These are phyloP conservation scores for Gloeostereum incarnatum DNA, from an alignment of 768 basidiomycete species.

Conservation along the genomic window DNA sequence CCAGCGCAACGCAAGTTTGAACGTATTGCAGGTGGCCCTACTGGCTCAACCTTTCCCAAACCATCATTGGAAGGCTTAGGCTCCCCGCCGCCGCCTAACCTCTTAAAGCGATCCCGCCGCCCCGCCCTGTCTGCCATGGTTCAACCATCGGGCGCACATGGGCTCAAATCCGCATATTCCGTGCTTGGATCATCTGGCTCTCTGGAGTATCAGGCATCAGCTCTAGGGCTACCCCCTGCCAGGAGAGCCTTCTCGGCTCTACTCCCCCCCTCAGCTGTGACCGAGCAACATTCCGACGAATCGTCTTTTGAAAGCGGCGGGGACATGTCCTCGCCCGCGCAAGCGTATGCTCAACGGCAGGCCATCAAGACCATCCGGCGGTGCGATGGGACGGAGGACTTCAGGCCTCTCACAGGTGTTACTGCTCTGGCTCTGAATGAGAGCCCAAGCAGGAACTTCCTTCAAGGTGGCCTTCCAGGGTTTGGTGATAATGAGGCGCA, in stretches of 20 bases:
- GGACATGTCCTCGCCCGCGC: conserved; percentile 74
- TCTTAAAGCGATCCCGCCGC: conserved; percentile 52
- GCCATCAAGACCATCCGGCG: conserved; percentile 69
- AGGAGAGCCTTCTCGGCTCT: conserved; percentile 75
- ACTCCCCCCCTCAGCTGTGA: conserved; percentile 52
- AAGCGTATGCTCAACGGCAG: conserved; percentile 72
- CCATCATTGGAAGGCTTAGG: conserved; percentile 46
- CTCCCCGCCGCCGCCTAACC: conserved; percentile 41
- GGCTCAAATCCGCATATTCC: conserved; percentile 33
- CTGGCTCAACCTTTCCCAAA: conserved; percentile 34
- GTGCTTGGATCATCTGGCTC: conserved; percentile 20
- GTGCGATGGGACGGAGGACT: conserved; percentile 77
- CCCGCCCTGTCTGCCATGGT: conserved; percentile 61
- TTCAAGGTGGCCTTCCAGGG: conserved; percentile 61
- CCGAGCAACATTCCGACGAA: conserved; percentile 32
- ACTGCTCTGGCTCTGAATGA: conserved; percentile 45
- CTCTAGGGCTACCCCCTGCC: conserved; percentile 31
- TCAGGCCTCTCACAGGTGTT: conserved; percentile 63
- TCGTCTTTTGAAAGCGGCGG: conserved; percentile 54
- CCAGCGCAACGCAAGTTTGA: conserved; percentile 39
- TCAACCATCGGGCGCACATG: conserved; percentile 28
- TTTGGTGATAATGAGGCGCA: conserved; percentile 91
- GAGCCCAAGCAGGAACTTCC: conserved; percentile 47
- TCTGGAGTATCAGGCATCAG: conserved; percentile 13
- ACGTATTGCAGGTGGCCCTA: conserved; percentile 38